Evolutionary conservation across 805 yeast genomes (phyloP), one percentile per base, ranked within the genome.

Genomic region (Metschnikowia anglica): DNA sequence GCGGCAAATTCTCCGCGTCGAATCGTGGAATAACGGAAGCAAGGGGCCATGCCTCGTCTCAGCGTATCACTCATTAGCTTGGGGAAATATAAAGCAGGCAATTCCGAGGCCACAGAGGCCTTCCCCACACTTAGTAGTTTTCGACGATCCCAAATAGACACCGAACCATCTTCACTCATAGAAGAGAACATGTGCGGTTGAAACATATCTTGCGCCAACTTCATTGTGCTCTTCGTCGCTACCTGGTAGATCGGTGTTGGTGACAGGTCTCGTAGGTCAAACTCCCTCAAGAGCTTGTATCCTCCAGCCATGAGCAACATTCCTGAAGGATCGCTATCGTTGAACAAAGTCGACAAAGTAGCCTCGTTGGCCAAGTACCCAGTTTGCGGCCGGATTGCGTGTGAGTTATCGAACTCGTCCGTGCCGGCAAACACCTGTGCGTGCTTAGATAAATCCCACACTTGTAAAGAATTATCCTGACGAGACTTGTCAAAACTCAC

Each of bases 101-200:
- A 68, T 15, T 81, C 83, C 21, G 70, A 62, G 13, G 63, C 54
- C 4, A 59, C 60, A 17, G 61, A 54, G 2, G 45, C 46, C 13
- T 42, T 45, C 4, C 41, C 46, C 5, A 39, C 24, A 5, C 37
- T 41, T 0, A 71, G 61, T 34, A 86, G 59, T 50, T 76, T 81
- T 50, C 95, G 69, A 49, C 88, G 72, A 59, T 86, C 95, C 87
- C 90, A 90, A 6, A 90, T 71, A 0, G 91, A 83, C 37, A 89
- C 65, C 0, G 93, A 78, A 1, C 96, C 96, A 55, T 86, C 91
- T 53, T 89, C 96, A 39, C 87, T 79, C 49, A 78, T 78, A 0
- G 95, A 81, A 13, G 88, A 79, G 60, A 90, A 87, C 48, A 77
- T 72, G 61, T 78, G 74, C 10, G 73, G 74, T 55, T 81, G 80